phyloP scores from a whole-genome alignment of 108 stramenopile species.

The Aurantiochytrium sp. region DNA sequence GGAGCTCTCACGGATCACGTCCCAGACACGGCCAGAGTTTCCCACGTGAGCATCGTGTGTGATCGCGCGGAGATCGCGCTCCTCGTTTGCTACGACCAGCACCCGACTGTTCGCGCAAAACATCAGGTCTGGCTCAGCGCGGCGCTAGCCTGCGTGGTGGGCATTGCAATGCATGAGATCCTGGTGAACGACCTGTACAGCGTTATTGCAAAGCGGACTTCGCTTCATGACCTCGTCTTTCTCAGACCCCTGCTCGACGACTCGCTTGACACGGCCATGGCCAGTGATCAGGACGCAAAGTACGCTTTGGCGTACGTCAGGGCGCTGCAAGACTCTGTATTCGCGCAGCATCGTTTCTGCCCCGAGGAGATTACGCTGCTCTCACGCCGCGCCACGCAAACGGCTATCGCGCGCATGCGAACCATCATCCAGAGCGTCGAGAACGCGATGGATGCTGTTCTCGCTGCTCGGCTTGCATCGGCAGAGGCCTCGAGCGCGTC shows the following conservation, averaged over 20 bases:
- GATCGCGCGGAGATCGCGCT: background rate
- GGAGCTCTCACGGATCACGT: no score
- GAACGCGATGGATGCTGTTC: no score
- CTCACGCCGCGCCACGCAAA: background rate
- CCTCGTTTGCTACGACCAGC: background rate
- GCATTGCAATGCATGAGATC: background rate
- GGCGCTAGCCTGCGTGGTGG: background rate
- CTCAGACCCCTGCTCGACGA: background rate
- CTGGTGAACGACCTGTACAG: background rate
- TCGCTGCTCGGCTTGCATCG: no score
- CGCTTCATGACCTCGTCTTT: background rate
- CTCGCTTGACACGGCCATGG: background rate
- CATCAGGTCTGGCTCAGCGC: background rate
- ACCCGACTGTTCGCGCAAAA: no score
- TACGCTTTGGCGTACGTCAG: background rate
- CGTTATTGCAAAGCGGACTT: background rate
- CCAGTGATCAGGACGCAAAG: background rate
- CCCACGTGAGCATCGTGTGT: no score
- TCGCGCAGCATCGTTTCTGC: background rate
- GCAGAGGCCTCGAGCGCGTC: no score
- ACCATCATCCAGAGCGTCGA: no score
- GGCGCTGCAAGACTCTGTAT: background rate
- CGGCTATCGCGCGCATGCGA: background rate
- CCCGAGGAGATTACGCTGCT: no score
- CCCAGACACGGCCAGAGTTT: no score